Conservation (phyloP, 2,329 filamentous ascomycete species). For the Mollisiaceae sp. region DNA sequence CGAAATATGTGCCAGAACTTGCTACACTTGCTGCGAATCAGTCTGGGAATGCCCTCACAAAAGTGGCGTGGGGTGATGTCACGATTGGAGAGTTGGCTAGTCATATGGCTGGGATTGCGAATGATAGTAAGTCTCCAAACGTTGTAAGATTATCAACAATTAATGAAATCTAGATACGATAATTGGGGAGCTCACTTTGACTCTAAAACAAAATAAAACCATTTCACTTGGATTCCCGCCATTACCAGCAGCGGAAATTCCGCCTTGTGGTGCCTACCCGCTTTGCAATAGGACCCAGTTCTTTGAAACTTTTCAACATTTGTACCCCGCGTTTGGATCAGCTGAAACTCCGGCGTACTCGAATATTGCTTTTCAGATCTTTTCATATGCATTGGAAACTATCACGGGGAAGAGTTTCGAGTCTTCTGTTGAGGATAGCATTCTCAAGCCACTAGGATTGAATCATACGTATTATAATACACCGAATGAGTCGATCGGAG, state of each 20-base stretch:
- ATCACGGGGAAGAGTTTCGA: slow-evolving; percentile 44
- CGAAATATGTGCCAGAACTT: slow-evolving; percentile 49
- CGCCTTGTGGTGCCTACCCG: slow-evolving; percentile 9
- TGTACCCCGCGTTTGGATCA: slow-evolving; percentile 42
- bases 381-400: slow-evolving; percentile 45
- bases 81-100: slow-evolving; percentile 28
- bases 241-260: not conserved
- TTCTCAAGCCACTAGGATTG: slow-evolving; percentile 8
- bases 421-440: slow-evolving; percentile 31
- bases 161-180: not conserved
- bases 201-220: not conserved
- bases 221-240: slow-evolving; percentile 13
- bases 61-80: slow-evolving; percentile 24
- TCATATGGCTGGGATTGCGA: slow-evolving; percentile 23
- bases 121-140: slow-evolving; percentile 18
- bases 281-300: slow-evolving; percentile 13
- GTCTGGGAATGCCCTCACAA: slow-evolving; percentile 13
- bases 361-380: slow-evolving; percentile 45
- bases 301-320: slow-evolving; percentile 33
- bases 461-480: slow-evolving; percentile 2
- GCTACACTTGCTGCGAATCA: slow-evolving; percentile 33
- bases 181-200: slow-evolving; percentile 9
- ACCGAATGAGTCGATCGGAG: slow-evolving; percentile 5
- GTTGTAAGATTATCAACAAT: not conserved
- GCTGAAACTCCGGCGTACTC: slow-evolving; percentile 44